Base-by-base conservation (phyloP, 73 alveolate species). In the Stentor roeselii region DNA sequence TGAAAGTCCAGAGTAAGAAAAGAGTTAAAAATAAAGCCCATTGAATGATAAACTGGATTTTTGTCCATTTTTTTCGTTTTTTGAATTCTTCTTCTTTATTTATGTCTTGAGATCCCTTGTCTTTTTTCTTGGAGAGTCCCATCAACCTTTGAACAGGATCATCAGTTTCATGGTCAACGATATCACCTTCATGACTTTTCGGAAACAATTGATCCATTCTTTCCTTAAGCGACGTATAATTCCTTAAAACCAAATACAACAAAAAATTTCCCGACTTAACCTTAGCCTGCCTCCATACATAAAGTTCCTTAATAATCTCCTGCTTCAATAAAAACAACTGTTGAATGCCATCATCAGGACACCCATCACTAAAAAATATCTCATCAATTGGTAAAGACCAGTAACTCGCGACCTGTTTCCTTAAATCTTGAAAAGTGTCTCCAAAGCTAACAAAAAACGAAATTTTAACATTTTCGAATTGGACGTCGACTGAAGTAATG, bases 341-440 rank as follows among this genome's bases (percentile, higher is more conserved):
- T 21, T 21, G 80, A 67, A 21, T n/a, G 2, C n/a, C 42, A 1
- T 67, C 80, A 30, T 67, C 80, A 30, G 80, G 80, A 1, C 37
- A 27, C 27, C 11, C 21, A 67, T 67, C 80, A 67, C 42, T 0
- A 32, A 67, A 67, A 67, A 67, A 67, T 21, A 67, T 67, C 11
- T 67, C 80, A 2, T 67, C 80, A 30, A 67, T 67, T 30, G 80
- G 80, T 32, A 67, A n/a, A 30, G 80, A 67, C 42, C 80, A 67
- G 2, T 67, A 67, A 32, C 80, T 67, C 27, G 41, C 37, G 41
- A 67, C 80, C 2, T 32, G n/a, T 67, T 67, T 32, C 34, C 80
- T 67, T 67, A 67, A 32, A 67, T 21, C 41, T 21, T 67, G 21
- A 67, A 67, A 67, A 15, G 80, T 30, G 34, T 36, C 34, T 30